Base-by-base conservation (phyloP, 2,329 filamentous ascomycete genomes). In the Acrocalymma vagum region DNA sequence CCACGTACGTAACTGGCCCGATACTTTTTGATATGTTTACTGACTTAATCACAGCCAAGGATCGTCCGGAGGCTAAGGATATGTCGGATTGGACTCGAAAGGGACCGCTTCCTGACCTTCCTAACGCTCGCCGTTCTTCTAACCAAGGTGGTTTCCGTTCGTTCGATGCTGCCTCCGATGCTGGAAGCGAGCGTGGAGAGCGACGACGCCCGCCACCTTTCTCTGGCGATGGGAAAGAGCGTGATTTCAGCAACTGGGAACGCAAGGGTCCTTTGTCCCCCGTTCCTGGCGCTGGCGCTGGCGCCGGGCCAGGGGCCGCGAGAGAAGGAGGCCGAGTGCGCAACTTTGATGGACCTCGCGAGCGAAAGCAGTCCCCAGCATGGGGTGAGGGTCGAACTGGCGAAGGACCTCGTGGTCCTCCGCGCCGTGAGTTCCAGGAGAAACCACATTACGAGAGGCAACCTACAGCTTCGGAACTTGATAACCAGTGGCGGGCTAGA, bases 41-140 rank as follows among this genome's bases (percentile, higher is more conserved):
- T 65, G 30, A 65, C 50, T 25, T 7, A 3, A 3, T 68, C 11
- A 36, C 60, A 96, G 92, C 92, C 69, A 95, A 95, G 78, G 90
- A 94, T 39, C 84, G 90, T 63, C 82, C 82, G 48, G 91, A 95
- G 48, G 81, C 80, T 48, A 87, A 92, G 60, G 91, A 95, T 58
- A 81, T 96, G 59, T 84, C 83, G 57, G 90, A 94, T 74, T 97
- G 94, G 93, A 88, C 88, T 60, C 89, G 94, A 68, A 94, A 92
- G 73, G 94, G 94, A 9, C 93, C 93, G 51, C 82, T 95, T 38
- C 85, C 88, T 48, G 88, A 91, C 57, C 74, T 88, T 20, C 85
- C 87, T 30, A 72, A 75, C 39, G 75, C 79, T 55, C 79, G 83
- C 46, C 75, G 79, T 51, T 69, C 72, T 16, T 78, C 78, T 39